A percentile compares a stretch with the other conserved stretches of the same genome.
These are phyloP conservation scores for Aegilops bicornis DNA, from an alignment of 176 grass and related monocot species.

Conservation along the genomic window DNA sequence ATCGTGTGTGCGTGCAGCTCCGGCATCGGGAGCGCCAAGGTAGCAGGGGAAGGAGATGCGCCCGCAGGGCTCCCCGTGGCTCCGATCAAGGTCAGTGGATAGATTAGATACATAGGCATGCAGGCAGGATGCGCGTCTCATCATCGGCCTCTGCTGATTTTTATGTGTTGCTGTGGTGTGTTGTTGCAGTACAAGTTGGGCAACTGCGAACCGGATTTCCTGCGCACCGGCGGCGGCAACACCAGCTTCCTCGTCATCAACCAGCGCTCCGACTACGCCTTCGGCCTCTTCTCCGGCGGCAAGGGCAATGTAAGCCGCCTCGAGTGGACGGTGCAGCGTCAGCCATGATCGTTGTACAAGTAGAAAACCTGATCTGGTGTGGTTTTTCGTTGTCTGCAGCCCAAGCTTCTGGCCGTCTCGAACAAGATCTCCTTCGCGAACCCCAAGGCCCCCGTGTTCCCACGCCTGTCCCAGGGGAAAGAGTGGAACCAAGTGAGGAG, in stretches of 20 bases:
- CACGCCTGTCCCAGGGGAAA: conserved; percentile 71
- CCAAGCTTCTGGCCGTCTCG: conserved; percentile 60
- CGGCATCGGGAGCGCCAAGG: conserved; percentile 23
- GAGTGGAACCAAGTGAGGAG: conserved; percentile 60
- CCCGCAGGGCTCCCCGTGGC: conserved; percentile 46
- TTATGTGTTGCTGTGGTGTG: neutral
- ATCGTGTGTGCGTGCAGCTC: conserved; percentile 40
- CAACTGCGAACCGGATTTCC: conserved; percentile 48
- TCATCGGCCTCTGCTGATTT: too few relatives aligned
- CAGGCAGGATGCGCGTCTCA: too few relatives aligned
- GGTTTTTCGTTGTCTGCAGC: conserved; percentile 30
- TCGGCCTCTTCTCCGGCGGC: conserved; percentile 74
- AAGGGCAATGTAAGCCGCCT: conserved; percentile 35
- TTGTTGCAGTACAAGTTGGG: conserved; percentile 70
- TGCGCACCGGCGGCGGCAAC: conserved; percentile 41
- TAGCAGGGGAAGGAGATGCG: conserved; percentile 19
- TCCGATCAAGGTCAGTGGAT: conserved; percentile 62
- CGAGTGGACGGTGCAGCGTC: neutral
- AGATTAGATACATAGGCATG: neutral
- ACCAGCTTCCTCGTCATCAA: conserved; percentile 69
- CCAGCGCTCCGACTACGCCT: conserved; percentile 73
- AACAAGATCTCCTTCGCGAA: conserved; percentile 74
- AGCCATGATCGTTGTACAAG: neutral
- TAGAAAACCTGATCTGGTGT: neutral
- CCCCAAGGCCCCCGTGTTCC: conserved; percentile 73